These are phyloP conservation scores for Paramyrothecium sp. DNA, from an alignment of 2,329 filamentous ascomycete genomes.

Conservation along the genomic window DNA sequence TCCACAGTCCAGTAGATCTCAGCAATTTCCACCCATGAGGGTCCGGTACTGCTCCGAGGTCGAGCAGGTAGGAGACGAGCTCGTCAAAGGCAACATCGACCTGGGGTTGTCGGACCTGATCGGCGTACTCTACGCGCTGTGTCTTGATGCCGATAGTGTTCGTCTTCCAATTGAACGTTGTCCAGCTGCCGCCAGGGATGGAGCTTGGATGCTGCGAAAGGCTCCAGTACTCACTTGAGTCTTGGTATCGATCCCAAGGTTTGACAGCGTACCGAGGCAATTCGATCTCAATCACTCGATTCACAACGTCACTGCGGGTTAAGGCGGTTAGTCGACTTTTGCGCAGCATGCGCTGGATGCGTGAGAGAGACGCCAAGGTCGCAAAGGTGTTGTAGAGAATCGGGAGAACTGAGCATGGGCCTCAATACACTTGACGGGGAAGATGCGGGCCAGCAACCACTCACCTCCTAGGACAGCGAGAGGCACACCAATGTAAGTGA, in stretches of 20 bases:
- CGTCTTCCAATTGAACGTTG: slow-evolving; percentile 65
- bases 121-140: slow-evolving; percentile 62
- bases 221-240: slow-evolving; percentile 57
- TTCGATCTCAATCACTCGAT: slow-evolving; percentile 65
- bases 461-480: slow-evolving; percentile 51
- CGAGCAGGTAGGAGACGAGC: slow-evolving; percentile 59
- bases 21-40: slow-evolving; percentile 57
- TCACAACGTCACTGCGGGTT: slow-evolving; percentile 62
- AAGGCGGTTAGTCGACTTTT: slow-evolving; percentile 57
- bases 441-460: background rate
- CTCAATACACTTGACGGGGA: background rate
- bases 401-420: slow-evolving; percentile 44
- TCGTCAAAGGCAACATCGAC: slow-evolving; percentile 56
- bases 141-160: slow-evolving; percentile 60
- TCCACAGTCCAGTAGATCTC: slow-evolving; percentile 58
- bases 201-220: slow-evolving; percentile 48
- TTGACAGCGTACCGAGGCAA: slow-evolving; percentile 63
- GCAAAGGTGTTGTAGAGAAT: slow-evolving; percentile 65
- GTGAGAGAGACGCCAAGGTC: slow-evolving; percentile 58
- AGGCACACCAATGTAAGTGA: slow-evolving; percentile 57
- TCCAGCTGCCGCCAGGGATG: slow-evolving; percentile 63
- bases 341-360: slow-evolving; percentile 57
- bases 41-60: slow-evolving; percentile 61
- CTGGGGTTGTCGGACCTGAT: slow-evolving; percentile 52
- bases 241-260: slow-evolving; percentile 53